These are phyloP conservation scores for Stagonosporopsis vannaccii DNA, from an alignment of 2,329 filamentous ascomycete genomes.

Conservation along the genomic window DNA sequence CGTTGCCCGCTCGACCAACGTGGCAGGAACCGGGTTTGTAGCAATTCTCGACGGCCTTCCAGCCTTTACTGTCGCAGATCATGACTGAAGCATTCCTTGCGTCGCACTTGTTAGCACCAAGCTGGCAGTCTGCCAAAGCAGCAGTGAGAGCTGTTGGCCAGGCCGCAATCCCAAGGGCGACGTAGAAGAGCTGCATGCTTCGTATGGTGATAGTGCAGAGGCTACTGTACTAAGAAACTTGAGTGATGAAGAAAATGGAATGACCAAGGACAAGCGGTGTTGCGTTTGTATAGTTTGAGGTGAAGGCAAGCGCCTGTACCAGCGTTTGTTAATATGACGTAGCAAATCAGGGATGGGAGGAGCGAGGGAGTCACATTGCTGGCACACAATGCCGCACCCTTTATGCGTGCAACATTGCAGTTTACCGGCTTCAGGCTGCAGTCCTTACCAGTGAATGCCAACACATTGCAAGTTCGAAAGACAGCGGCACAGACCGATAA, in stretches of 20 bases:
- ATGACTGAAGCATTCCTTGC: not conserved
- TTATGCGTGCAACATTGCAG: not conserved
- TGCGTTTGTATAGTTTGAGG: not conserved
- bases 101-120: constrained; percentile 11
- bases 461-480: not conserved
- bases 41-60: constrained; percentile 3
- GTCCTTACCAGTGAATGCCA: not conserved
- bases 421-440: not conserved
- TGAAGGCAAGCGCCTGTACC: not conserved
- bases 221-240: not conserved
- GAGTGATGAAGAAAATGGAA: not conserved
- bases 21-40: not conserved
- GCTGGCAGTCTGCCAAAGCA: not conserved
- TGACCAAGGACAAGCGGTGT: too few relatives aligned
- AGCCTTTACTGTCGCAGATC: constrained; percentile 1
- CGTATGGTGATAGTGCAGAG: not conserved
- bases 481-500: not conserved
- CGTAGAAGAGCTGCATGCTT: not conserved
- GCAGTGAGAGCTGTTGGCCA: not conserved
- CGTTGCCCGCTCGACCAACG: constrained; percentile 2
- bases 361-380: not conserved
- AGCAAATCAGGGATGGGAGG: not conserved
- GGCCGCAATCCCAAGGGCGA: not conserved
- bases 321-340: not conserved
- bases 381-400: not conserved